phyloP scores from a whole-genome alignment of 2,329 filamentous ascomycete species.

The Pseudogymnoascus sp. region DNA sequence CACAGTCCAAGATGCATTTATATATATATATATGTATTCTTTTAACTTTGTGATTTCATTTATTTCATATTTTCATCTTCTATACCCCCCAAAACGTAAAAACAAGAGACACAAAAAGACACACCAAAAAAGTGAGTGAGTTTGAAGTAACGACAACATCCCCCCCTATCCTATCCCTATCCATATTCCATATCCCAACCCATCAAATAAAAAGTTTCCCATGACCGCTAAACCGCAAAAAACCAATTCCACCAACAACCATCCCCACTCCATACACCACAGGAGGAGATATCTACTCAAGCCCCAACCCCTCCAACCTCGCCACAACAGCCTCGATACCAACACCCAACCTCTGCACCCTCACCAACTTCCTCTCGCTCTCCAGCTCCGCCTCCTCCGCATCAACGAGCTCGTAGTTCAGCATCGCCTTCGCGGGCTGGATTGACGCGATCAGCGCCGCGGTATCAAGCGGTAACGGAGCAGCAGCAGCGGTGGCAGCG shows the following conservation, averaged over 20 bases:
- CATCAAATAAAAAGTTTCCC: not conserved
- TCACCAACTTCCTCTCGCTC: slow-evolving; percentile 16
- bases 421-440: slow-evolving; percentile 54
- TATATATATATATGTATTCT: too few relatives aligned
- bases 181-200: too few relatives aligned
- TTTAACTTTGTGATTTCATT: too few relatives aligned
- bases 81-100: too few relatives aligned
- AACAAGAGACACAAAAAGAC: too few relatives aligned
- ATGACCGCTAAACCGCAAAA: slow-evolving; percentile 3
- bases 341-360: slow-evolving; percentile 19
- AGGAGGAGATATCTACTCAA: not conserved
- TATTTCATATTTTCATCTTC: too few relatives aligned
- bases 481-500: slow-evolving; percentile 14
- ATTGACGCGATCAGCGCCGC: slow-evolving; percentile 45
- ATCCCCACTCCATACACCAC: too few relatives aligned
- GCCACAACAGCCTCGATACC: slow-evolving; percentile 22
- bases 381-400: slow-evolving; percentile 28
- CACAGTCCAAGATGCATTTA: too few relatives aligned
- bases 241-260: slow-evolving; percentile 1
- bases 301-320: slow-evolving; percentile 16
- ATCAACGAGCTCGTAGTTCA: slow-evolving; percentile 58
- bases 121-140: not conserved
- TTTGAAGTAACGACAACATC: not conserved
- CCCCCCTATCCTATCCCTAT: not conserved
- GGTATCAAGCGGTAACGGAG: slow-evolving; percentile 34